Evolutionary conservation across 352 stramenopile genomes (phyloP).

Genomic region (Phytophthora fragariaefolia): DNA sequence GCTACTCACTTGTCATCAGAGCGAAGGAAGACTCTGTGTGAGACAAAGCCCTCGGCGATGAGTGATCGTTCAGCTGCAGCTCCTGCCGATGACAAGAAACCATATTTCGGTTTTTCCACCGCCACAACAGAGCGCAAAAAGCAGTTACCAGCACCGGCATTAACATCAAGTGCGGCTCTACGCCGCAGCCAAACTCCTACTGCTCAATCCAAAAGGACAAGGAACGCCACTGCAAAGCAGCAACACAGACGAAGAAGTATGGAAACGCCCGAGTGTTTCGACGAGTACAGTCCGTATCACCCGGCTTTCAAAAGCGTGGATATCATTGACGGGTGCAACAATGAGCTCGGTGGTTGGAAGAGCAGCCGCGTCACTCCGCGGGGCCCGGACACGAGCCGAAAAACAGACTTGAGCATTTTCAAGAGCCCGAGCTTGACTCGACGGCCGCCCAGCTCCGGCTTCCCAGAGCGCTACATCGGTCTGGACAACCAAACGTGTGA

Average conservation of each 20-base stretch:
- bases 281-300: constrained; percentile 85
- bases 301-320: constrained; percentile 59
- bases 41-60: constrained; percentile 13
- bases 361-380: background rate
- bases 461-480: constrained; percentile 80
- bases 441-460: constrained; percentile 56
- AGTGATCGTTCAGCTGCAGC: constrained; percentile 1
- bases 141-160: background rate
- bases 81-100: constrained; percentile 28
- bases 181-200: constrained; percentile 17
- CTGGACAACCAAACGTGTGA: constrained; percentile 81
- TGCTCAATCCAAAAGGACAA: constrained; percentile 23
- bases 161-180: background rate
- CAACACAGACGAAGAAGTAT: constrained; percentile 12
- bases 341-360: constrained; percentile 19
- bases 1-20: constrained; percentile 24
- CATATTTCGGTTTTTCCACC: constrained; percentile 18
- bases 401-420: constrained; percentile 82
- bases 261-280: constrained; percentile 67
- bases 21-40: constrained; percentile 34
- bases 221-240: constrained; percentile 7
- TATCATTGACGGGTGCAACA: constrained; percentile 44
- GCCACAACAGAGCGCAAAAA: constrained; percentile 13
- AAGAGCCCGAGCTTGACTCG: constrained; percentile 65
- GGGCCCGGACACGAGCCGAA: constrained; percentile 25